phyloP scores from a whole-genome alignment of 768 basidiomycete species.

The Boletus fagicola region DNA sequence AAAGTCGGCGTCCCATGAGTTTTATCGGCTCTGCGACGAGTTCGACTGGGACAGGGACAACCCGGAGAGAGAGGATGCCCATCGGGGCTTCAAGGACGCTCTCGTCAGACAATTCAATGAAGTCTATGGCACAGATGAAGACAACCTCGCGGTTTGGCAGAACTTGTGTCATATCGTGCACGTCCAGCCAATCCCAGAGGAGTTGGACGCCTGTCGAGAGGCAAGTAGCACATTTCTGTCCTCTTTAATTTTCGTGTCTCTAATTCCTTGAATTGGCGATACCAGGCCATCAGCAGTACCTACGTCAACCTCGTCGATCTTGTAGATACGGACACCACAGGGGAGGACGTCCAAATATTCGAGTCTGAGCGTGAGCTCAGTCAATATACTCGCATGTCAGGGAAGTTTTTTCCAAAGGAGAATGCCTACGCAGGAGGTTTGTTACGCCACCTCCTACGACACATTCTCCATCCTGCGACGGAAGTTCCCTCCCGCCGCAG shows the following conservation, averaged over 20 bases:
- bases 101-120: constrained; percentile 17
- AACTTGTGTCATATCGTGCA: constrained; percentile 3
- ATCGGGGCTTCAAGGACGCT: constrained; percentile 7
- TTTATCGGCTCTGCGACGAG: constrained; percentile 18
- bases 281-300: background rate
- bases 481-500: background rate
- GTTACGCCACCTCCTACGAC: constrained; percentile 14
- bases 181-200: constrained; percentile 10
- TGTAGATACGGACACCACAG: constrained; percentile 12
- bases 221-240: background rate
- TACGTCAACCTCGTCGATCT: constrained; percentile 23
- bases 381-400: constrained; percentile 1
- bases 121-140: constrained; percentile 12
- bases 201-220: constrained; percentile 7
- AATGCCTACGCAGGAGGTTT: constrained; percentile 18
- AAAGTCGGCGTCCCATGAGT: constrained; percentile 12
- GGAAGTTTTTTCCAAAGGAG: constrained; percentile 18
- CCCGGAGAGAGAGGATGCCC: background rate
- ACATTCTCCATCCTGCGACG: constrained; percentile 6
- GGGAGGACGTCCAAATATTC: background rate
- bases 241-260: too few relatives aligned
- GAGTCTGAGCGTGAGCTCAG: constrained; percentile 8
- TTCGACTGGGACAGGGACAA: constrained; percentile 1
- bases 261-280: background rate
- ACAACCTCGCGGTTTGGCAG: constrained; percentile 9